Evolutionary conservation across 371 early-diverging fungal genomes (phyloP), one percentile per base, ranked within the genome.

Genomic region (Thermomucor indicae-seudaticae): DNA sequence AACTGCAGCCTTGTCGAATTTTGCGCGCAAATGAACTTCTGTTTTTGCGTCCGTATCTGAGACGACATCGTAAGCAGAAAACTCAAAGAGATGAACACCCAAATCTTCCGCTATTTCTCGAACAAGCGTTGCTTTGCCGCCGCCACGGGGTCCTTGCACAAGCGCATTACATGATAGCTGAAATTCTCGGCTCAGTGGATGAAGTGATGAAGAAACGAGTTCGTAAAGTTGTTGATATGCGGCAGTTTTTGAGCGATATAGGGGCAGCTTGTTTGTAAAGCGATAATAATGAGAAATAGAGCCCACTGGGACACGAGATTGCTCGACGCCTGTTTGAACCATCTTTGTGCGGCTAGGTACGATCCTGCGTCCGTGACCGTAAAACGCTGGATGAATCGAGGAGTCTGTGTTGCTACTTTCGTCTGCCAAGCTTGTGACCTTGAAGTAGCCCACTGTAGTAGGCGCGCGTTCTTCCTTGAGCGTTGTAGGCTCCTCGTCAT

Each of bases 31-130:
- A 34, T 81, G 73, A 2, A 81, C 80, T 44, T 89, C 85, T 0
- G 90, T 90, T 48, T 91, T 87, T 19, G 85, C 81, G 43, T 89
- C 91, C 0, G 86, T 84, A 37, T 92, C 93, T 1, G 88, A 86
- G 3, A 83, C 71, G 16, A 90, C 69, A 40, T 92, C 91, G 50
- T 79, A 89, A 25, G 83, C 79, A 47, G 87, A 83, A 23, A 92
- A 72, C 53, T 90, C 80, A 49, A 74, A 69, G 6, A 89, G 17
- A 60, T 93, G 91, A 0, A 92, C 67, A 6, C 95, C 95, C 12
- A 92, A 62, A 11, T 68, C 62, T 31, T 87, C 85, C 2, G 84
- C 83, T 0, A 85, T 81, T 47, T 79, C 70, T 12, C 68, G 70
- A 0, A 90, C 71, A 32, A 90, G 47, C 0, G 84, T 79, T 20